A percentile compares a stretch with the other conserved stretches of the same genome.
These are phyloP conservation scores for Pyrenophora teres DNA, from an alignment of 2,329 filamentous ascomycete species.

Conservation along the genomic window DNA sequence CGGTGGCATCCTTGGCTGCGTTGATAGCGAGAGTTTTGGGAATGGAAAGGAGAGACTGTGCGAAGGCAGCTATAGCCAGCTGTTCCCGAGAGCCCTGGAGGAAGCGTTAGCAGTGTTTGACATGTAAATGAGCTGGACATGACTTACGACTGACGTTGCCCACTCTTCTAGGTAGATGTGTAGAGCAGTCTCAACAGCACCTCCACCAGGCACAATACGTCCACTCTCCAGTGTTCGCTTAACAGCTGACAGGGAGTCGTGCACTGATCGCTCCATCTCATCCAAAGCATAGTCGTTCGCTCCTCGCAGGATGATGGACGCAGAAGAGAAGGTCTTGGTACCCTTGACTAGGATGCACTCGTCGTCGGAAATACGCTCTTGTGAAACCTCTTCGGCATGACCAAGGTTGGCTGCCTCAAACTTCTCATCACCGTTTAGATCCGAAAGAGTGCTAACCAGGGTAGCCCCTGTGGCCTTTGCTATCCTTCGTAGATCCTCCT, in stretches of 20 bases:
- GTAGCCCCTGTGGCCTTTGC: slow-evolving; percentile 95
- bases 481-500: slow-evolving; percentile 95
- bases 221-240: slow-evolving; percentile 97
- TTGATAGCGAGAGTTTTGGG: slow-evolving; percentile 97
- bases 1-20: slow-evolving; percentile 92
- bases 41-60: slow-evolving; percentile 88
- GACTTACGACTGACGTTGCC: slow-evolving; percentile 83
- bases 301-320: slow-evolving; percentile 93
- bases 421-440: slow-evolving; percentile 95
- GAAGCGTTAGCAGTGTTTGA: slow-evolving; percentile 7
- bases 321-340: slow-evolving; percentile 90
- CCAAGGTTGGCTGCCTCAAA: slow-evolving; percentile 91
- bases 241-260: slow-evolving; percentile 94
- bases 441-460: slow-evolving; percentile 88
- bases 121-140: not conserved
- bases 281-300: slow-evolving; percentile 96
- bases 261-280: slow-evolving; percentile 98
- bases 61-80: slow-evolving; percentile 96
- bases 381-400: slow-evolving; percentile 91
- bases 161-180: slow-evolving; percentile 99
- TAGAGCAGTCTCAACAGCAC: slow-evolving; percentile 96
- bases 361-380: slow-evolving; percentile 98
- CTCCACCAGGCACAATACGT: slow-evolving; percentile 93
- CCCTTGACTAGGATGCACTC: slow-evolving; percentile 98
- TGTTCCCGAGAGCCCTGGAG: slow-evolving; percentile 83